These are phyloP conservation scores for Citrullus mucosospermus DNA, from an alignment of 306 rosid genomes.

Conservation along the genomic window DNA sequence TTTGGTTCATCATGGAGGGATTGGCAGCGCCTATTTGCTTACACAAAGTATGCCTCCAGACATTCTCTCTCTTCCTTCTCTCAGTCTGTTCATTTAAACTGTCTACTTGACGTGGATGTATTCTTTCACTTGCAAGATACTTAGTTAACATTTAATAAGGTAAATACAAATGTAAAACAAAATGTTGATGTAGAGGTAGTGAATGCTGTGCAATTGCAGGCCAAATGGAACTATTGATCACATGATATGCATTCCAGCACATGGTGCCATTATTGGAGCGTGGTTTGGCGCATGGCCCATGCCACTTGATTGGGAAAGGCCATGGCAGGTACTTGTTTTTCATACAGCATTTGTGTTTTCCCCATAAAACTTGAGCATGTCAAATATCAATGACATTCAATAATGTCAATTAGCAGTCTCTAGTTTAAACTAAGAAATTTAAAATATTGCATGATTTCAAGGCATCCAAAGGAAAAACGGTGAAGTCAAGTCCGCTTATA, in stretches of 20 bases:
- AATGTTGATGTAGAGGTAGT: not conserved
- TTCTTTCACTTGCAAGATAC: not conserved
- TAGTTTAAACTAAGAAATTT: not conserved
- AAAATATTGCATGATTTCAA: not conserved
- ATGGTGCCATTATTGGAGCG: slow-evolving; percentile 80
- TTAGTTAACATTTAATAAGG: not conserved
- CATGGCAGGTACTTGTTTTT: slow-evolving; percentile 64
- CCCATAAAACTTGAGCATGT: not conserved
- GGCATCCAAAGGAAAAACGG: not conserved
- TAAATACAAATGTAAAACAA: not conserved
- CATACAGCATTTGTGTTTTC: not conserved
- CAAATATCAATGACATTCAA: not conserved
- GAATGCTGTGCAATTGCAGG: slow-evolving; percentile 28
- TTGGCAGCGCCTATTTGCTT: slow-evolving; percentile 72
- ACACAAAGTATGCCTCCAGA: slow-evolving; percentile 39
- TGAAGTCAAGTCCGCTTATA: not conserved
- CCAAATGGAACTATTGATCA: slow-evolving; percentile 45
- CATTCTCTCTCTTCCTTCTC: not conserved
- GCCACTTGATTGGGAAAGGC: slow-evolving; percentile 99
- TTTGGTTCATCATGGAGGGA: slow-evolving; percentile 70
- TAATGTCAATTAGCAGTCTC: not conserved
- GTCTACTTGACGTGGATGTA: not conserved
- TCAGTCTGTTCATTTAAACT: not conserved
- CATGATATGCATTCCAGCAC: slow-evolving; percentile 70
- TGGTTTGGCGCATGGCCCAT: slow-evolving; percentile 98